Percentiles rank a stretch among this genome's conserved stretches.
Conservation (phyloP, 306 rosid species). For the Elaeagnus macrophylla region DNA sequence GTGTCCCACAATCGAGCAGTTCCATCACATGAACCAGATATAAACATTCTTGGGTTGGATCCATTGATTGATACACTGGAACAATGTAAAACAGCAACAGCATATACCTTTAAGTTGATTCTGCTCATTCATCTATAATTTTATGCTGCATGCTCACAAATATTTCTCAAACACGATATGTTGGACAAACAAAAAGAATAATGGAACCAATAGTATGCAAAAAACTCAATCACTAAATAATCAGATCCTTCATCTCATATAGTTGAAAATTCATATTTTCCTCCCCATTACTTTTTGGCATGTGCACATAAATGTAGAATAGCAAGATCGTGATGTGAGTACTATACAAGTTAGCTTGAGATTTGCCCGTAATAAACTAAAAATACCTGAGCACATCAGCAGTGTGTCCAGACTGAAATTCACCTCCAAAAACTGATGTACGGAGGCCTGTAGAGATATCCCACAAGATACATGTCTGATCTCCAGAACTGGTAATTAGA, state of each 20-base stretch:
- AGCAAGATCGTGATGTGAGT: conserved; percentile 11
- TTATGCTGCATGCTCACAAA: not conserved
- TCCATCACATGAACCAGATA: conserved; percentile 93
- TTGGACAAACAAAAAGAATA: not conserved
- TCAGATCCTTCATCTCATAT: conserved; percentile 10
- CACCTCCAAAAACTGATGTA: conserved; percentile 94
- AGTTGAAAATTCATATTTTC: not conserved
- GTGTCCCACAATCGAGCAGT: conserved; percentile 97
- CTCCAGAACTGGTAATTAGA: conserved; percentile 87
- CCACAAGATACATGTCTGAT: conserved; percentile 92
- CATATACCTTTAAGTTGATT: not conserved
- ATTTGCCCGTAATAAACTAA: conserved; percentile 14
- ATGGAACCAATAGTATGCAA: no score
- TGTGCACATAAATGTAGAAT: not conserved
- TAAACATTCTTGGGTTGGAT: conserved; percentile 67
- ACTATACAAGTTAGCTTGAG: conserved; percentile 3
- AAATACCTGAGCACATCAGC: conserved; percentile 77
- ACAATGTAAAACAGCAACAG: conserved; percentile 9
- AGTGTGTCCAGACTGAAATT: conserved; percentile 97
- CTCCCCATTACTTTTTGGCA: not conserved
- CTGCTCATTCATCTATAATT: not conserved
- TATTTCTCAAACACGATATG: not conserved
- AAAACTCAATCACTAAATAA: not conserved
- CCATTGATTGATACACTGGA: conserved; percentile 82
- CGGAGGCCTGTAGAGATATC: conserved; percentile 90